These are phyloP conservation scores for Ramaria sp. DNA, from an alignment of 768 basidiomycete genomes.

Conservation along the genomic window DNA sequence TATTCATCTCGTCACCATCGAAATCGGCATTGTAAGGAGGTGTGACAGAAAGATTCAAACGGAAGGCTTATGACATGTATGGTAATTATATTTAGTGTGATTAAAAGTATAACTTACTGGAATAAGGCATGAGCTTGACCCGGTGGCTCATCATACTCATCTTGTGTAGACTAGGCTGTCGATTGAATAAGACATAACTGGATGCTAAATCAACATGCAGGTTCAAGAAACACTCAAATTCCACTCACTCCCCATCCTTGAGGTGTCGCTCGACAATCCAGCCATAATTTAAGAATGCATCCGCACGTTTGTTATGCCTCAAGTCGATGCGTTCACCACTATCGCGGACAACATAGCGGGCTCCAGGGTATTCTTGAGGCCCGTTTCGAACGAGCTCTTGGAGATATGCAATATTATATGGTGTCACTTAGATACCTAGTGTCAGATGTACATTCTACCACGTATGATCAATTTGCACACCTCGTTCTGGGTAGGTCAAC, in stretches of 20 bases:
- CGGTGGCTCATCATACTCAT: slow-evolving; percentile 99
- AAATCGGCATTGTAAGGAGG: slow-evolving; percentile 99
- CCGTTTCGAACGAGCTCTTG: slow-evolving; percentile 94
- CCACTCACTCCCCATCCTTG: slow-evolving; percentile 92
- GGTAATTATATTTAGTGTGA: slow-evolving; percentile 5
- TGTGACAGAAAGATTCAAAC: slow-evolving; percentile 94
- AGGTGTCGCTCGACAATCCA: slow-evolving; percentile 98
- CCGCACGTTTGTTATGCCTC: slow-evolving; percentile 91
- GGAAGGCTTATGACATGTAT: slow-evolving; percentile 40
- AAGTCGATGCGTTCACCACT: slow-evolving; percentile 96
- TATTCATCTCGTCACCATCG: slow-evolving; percentile 99
- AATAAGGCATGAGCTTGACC: slow-evolving; percentile 95
- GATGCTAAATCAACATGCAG: slow-evolving; percentile 2
- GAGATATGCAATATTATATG: slow-evolving; percentile 90
- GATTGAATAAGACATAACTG: slow-evolving; percentile 92
- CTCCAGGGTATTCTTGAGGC: slow-evolving; percentile 90
- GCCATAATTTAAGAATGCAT: slow-evolving; percentile 92
- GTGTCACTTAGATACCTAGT: slow-evolving; percentile 55
- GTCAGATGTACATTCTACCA: slow-evolving; percentile 10
- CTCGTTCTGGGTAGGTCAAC: slow-evolving; percentile 93
- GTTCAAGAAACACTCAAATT: not conserved
- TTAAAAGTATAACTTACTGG: slow-evolving; percentile 49
- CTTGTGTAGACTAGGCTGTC: slow-evolving; percentile 96
- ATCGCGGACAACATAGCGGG: slow-evolving; percentile 92
- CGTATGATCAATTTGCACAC: slow-evolving; percentile 24